phyloP scores from a whole-genome alignment of 2,329 filamentous ascomycete genomes.

The Fusarium sp. region DNA sequence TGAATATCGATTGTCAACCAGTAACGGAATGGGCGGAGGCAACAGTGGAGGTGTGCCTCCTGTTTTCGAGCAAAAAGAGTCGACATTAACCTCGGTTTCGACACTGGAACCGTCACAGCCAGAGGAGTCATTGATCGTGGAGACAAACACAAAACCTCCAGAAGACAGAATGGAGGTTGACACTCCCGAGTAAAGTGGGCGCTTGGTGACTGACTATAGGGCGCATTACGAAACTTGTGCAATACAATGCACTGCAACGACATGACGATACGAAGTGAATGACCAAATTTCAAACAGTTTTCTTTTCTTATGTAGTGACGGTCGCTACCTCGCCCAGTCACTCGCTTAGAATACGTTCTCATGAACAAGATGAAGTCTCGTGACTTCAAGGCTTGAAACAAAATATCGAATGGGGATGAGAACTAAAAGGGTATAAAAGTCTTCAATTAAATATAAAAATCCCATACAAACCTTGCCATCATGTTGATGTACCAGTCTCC shows the following conservation, averaged over 20 bases:
- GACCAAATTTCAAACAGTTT: conserved; percentile 40
- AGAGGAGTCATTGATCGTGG: conserved; percentile 42
- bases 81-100: conserved; percentile 34
- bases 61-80: conserved; percentile 45
- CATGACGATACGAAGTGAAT: conserved; percentile 47
- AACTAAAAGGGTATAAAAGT: conserved; percentile 26
- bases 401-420: conserved; percentile 14
- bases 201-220: conserved; percentile 26
- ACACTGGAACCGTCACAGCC: conserved; percentile 37
- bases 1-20: conserved; percentile 62
- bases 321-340: conserved; percentile 38
- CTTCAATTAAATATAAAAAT: conserved; percentile 16
- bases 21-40: conserved; percentile 43
- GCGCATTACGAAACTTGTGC: conserved; percentile 34
- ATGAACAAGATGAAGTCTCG: conserved; percentile 26
- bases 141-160: conserved; percentile 42
- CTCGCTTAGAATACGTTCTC: conserved; percentile 37
- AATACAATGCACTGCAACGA: conserved; percentile 32
- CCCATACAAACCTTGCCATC: not conserved
- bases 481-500: not conserved
- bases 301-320: conserved; percentile 36
- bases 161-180: conserved; percentile 47
- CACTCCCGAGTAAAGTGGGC: conserved; percentile 29
- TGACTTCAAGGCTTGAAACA: conserved; percentile 21
- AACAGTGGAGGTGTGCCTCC: conserved; percentile 30